Evolutionary conservation across 169 alveolate species (phyloP).

Genomic region (Cyclospora cayetanensis): DNA sequence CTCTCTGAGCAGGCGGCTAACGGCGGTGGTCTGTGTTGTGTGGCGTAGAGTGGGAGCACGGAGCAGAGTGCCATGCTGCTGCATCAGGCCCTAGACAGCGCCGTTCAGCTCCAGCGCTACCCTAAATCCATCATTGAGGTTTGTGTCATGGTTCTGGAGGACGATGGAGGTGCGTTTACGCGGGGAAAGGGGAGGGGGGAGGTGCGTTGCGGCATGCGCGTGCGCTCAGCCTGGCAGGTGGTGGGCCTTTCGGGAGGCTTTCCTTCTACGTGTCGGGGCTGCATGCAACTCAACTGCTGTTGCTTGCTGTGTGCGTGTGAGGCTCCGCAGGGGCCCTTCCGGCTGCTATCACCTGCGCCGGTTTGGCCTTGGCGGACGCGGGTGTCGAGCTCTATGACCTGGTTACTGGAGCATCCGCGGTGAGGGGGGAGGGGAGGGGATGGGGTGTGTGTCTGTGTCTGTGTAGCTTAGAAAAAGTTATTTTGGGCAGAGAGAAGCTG

Average conservation of each 20-base stretch:
- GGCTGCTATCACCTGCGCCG: constrained; percentile 66
- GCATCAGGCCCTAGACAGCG: constrained; percentile 58
- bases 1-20: too few relatives aligned
- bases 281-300: neutral
- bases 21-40: too few relatives aligned
- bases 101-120: constrained; percentile 33
- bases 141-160: constrained; percentile 44
- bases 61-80: neutral
- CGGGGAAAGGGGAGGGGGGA: too few relatives aligned
- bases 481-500: too few relatives aligned
- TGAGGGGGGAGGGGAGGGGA: too few relatives aligned
- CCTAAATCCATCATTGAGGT: constrained; percentile 60
- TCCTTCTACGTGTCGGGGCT: too few relatives aligned
- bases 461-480: too few relatives aligned
- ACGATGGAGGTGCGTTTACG: constrained; percentile 74
- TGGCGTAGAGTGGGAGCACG: neutral
- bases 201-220: too few relatives aligned
- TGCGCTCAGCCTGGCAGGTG: too few relatives aligned
- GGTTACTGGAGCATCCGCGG: constrained; percentile 61
- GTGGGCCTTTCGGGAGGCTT: too few relatives aligned
- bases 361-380: constrained; percentile 64
- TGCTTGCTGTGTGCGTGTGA: neutral
- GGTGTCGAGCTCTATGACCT: constrained; percentile 54
- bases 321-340: constrained; percentile 50
- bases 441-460: too few relatives aligned